phyloP scores from a whole-genome alignment of 805 yeast genomes.

The Wickerhamomyces chambardii region DNA sequence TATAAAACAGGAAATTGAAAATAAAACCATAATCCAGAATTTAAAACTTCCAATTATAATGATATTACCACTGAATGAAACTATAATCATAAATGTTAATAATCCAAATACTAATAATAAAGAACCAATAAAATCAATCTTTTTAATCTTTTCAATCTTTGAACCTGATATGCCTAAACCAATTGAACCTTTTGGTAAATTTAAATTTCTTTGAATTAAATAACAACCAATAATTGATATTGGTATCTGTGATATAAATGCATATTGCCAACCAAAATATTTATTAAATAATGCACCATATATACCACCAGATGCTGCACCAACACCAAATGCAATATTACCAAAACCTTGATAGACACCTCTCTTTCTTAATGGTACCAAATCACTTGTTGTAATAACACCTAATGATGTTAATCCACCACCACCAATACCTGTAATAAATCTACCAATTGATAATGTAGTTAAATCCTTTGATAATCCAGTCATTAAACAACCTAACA shows the following conservation, averaged over 20 bases:
- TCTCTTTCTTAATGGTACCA: constrained; percentile 67
- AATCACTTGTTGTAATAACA: constrained; percentile 64
- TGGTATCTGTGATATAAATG: constrained; percentile 47
- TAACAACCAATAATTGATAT: constrained; percentile 32
- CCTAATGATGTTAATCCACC: constrained; percentile 71
- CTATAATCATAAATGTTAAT: constrained; percentile 49
- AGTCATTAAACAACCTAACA: constrained; percentile 34
- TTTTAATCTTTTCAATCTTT: constrained; percentile 33
- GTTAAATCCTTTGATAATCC: constrained; percentile 15
- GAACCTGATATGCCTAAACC: constrained; percentile 43
- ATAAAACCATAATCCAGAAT: constrained; percentile 24
- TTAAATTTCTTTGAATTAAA: constrained; percentile 26
- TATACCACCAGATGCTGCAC: constrained; percentile 65
- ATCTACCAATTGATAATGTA: constrained; percentile 40
- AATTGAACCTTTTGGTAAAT: constrained; percentile 38
- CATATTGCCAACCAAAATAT: constrained; percentile 57
- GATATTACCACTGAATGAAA: constrained; percentile 57
- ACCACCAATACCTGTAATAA: constrained; percentile 81
- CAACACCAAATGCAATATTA: constrained; percentile 62
- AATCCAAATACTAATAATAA: constrained; percentile 47
- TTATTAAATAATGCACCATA: constrained; percentile 48
- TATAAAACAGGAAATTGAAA: constrained; percentile 22
- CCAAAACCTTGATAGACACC: constrained; percentile 78
- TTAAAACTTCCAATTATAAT: constrained; percentile 35
- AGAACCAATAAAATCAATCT: constrained; percentile 65